Percentiles rank a stretch among this genome's conserved stretches.
These are phyloP conservation scores for Calonectria honghensis DNA, from an alignment of 2,329 filamentous ascomycete species.

Conservation along the genomic window DNA sequence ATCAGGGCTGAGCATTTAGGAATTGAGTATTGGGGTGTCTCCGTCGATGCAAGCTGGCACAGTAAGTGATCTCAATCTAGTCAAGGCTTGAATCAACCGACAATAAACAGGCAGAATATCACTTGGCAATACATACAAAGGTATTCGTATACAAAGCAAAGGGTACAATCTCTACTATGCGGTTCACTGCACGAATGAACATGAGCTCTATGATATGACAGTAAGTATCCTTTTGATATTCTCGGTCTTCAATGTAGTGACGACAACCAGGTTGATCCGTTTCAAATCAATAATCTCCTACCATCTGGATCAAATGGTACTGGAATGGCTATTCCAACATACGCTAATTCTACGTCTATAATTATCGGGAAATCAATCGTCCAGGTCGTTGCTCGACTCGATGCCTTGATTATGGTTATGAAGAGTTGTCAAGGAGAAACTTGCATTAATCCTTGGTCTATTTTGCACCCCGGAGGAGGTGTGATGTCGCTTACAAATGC, in stretches of 20 bases:
- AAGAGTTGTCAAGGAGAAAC: neutral
- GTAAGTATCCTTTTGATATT: neutral
- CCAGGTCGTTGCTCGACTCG: neutral
- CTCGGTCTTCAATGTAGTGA: too few relatives aligned
- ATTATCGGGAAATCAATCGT: neutral
- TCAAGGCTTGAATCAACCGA: neutral
- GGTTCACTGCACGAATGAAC: neutral
- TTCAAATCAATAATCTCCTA: neutral
- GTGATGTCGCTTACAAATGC: neutral
- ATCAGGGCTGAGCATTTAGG: neutral
- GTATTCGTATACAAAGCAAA: neutral
- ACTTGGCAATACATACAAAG: neutral
- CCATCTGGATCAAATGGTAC: neutral
- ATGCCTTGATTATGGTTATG: neutral
- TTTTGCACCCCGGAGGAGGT: neutral
- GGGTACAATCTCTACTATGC: neutral
- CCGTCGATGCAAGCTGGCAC: constrained; percentile 6
- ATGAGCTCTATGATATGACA: constrained; percentile 6
- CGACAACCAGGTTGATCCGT: neutral
- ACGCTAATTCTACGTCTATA: neutral
- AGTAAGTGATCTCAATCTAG: neutral
- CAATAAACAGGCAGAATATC: neutral
- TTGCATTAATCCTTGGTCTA: neutral
- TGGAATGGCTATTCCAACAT: neutral
- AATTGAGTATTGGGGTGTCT: neutral